Base-by-base conservation (phyloP, 345 rosid genomes). In the Populus euphratica region DNA sequence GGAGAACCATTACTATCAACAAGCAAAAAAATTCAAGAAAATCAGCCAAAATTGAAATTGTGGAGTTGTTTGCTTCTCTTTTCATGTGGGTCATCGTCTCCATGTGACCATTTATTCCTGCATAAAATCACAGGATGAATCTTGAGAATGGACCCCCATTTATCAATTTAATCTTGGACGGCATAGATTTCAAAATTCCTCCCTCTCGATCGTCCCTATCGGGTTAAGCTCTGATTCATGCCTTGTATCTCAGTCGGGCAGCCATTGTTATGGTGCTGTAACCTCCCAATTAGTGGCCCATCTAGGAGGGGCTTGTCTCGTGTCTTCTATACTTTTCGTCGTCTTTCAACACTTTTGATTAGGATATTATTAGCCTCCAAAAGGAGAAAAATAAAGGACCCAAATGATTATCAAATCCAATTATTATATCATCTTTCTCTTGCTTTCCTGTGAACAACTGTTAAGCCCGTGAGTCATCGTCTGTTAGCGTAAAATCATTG, bases 1-100 rank as follows among this genome's bases (percentile, higher is more conserved):
- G 52, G 66, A 54, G 43, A 63, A 27, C 62, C 47, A 21, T 13
- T n/a, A 13, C 3, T 27, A 1, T 54, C n/a, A n/a, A 65, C 31
- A 31, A 54, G 9, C 31, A 6, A 4, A 21, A n/a, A 43, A 29
- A 14, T 63, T 41, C 44, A 47, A 47, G 50, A 47, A 47, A 47
- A 47, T 25, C 70, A 64, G 29, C 54, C 29, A 65, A 35, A 16
- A 2, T 41, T 35, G 25, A 78, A 62, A 16, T 35, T 2, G 16
- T 43, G 20, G 31, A 59, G n/a, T 29, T 21, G 41, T 69, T 2
- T 21, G 29, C 47, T 1, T 4, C 38, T 31, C 36, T 50, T 61
- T 14, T 68, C 27, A 12, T 36, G 74, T 78, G 81, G 86, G 81
- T 82, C 88, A 85, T 75, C 71, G 33, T 61, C 77, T 49, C 49